Evolutionary conservation across 1,284 basidiomycete genomes (phyloP).

Genomic region (Pseudozyma pruni): DNA sequence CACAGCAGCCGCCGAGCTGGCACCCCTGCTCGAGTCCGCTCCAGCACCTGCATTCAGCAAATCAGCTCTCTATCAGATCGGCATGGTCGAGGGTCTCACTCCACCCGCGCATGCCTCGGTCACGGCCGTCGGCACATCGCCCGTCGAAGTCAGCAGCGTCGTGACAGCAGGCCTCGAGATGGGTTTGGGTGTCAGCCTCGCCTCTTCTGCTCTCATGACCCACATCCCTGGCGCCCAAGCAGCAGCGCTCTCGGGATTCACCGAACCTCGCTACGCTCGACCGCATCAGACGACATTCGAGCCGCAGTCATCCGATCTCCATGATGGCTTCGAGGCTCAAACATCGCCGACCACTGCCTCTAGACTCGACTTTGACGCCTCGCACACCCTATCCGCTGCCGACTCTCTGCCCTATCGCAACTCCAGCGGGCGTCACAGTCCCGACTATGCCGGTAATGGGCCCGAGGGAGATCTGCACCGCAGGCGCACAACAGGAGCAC

Average conservation of each 20-base stretch:
- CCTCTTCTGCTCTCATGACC: constrained; percentile 45
- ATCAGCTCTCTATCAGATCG: constrained; percentile 36
- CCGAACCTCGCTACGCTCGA: constrained; percentile 47
- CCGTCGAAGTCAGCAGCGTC: constrained; percentile 46
- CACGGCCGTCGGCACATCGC: constrained; percentile 29
- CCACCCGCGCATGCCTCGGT: constrained; percentile 27
- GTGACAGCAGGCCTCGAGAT: constrained; percentile 56
- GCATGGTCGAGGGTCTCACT: constrained; percentile 46
- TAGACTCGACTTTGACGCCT: constrained; percentile 11
- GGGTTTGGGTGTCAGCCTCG: constrained; percentile 54
- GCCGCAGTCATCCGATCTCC: not conserved
- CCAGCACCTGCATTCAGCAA: constrained; percentile 33
- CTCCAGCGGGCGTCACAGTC: constrained; percentile 7
- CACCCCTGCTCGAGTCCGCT: constrained; percentile 9
- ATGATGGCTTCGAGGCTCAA: not conserved
- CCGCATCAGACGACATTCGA: constrained; percentile 22
- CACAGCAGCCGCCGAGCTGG: constrained; percentile 8
- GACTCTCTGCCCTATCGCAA: constrained; percentile 26
- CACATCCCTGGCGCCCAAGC: constrained; percentile 24
- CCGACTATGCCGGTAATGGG: constrained; percentile 19
- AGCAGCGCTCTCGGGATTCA: constrained; percentile 34
- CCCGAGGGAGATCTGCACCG: constrained; percentile 38
- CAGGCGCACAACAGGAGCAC: constrained; percentile 35
- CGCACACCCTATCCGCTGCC: constrained; percentile 21
- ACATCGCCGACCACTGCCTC: constrained; percentile 7